Evolutionary conservation across 805 yeast genomes (phyloP), one percentile per base, ranked within the genome.

Genomic region (Metschnikowia chrysomelidarum): DNA sequence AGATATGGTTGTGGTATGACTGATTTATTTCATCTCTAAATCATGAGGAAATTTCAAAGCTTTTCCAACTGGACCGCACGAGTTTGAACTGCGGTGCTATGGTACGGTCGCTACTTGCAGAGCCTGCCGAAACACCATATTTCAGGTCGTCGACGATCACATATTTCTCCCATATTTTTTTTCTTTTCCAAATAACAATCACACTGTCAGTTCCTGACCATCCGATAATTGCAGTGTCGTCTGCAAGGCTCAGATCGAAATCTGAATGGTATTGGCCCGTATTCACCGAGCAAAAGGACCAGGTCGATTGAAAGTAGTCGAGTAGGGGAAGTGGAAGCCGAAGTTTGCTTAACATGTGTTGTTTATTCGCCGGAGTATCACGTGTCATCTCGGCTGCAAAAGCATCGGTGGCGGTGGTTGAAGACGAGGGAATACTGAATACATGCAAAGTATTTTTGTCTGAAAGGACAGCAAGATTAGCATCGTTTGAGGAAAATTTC

Each of bases 391-490:
- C 34, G 14, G 33, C 44, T 2, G 25, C 20, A 17, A 35, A 44
- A 12, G 34, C 40, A 12, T 41, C 47, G 5, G 32, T 31, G 3
- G 14, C 11, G 19, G 41, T 27, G 10, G 19, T 22, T 9, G 31
- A 15, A 22, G 13, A 19, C n/a, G 24, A 30, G 12, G 32, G 40
- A 15, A 80, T 66, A 53, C 82, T 84, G 62, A 78, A 93, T 3
- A 91, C 76, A 60, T 93, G 98, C 34, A 93, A 62, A 0, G 98
- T 93, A 47, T 78, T 81, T 54, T 91, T 93, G 60, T 87, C 96
- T 11, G 95, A 82, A 16, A 93, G 64, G 5, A 87, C 88, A 0
- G 97, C 96, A 31, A 93, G 66, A 50, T 78, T 76, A 8, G 78
- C 59, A 30, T 87, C 89, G 46, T 78, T 73, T 7, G 85, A 88